A percentile compares a stretch with the other conserved stretches of the same genome.
phyloP scores from a whole-genome alignment of 148 eudicot species.

The Amaranthus cruentus region DNA sequence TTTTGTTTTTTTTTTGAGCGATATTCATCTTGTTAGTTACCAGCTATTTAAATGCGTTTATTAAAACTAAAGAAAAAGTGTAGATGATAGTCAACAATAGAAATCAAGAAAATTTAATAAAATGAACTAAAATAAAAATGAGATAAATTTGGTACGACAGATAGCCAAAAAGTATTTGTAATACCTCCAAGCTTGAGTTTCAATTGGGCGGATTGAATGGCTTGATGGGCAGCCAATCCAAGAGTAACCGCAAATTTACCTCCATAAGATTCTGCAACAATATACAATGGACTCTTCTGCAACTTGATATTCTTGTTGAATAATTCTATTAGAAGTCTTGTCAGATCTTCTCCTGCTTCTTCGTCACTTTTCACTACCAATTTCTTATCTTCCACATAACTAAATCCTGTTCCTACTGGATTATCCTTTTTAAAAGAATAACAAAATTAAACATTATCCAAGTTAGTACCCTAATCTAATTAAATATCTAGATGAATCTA shows the following conservation, averaged over 20 bases:
- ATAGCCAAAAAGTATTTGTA: not conserved
- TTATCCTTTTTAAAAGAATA: constrained; percentile 45
- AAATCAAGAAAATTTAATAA: not conserved
- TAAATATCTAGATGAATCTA: no score
- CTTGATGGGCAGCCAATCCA: constrained; percentile 65
- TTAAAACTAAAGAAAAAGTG: not conserved
- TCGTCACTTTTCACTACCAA: constrained; percentile 70
- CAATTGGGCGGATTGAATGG: constrained; percentile 57
- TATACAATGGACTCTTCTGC: constrained; percentile 59
- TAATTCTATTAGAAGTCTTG: constrained; percentile 49
- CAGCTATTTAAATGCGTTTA: no score
- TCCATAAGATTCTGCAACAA: constrained; percentile 96
- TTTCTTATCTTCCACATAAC: constrained; percentile 66
- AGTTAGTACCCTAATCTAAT: no score
- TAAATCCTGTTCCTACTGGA: constrained; percentile 94
- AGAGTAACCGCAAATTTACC: constrained; percentile 83
- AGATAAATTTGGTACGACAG: no score
- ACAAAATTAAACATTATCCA: not conserved
- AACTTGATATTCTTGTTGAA: constrained; percentile 45
- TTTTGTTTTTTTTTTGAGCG: no score
- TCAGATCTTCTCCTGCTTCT: constrained; percentile 73
- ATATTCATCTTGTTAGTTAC: no score
- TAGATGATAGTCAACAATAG: not conserved
- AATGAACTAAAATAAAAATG: not conserved
- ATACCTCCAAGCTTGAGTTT: constrained; percentile 80